These are phyloP conservation scores for Prosopis cineraria DNA, from an alignment of 306 rosid genomes.

Conservation along the genomic window DNA sequence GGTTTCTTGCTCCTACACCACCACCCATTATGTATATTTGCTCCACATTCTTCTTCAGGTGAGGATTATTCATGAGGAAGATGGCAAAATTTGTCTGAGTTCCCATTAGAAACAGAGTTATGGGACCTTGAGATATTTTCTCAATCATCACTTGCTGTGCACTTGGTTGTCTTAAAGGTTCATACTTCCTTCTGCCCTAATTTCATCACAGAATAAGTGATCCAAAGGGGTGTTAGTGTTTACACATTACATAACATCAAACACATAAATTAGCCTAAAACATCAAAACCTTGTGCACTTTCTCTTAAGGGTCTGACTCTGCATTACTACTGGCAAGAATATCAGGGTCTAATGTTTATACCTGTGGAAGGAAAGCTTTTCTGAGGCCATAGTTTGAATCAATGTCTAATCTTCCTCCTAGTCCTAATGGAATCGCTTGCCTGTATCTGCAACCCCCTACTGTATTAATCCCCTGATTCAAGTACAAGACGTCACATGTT, in stretches of 20 bases:
- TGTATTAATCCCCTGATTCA: constrained; percentile 68
- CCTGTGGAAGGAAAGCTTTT: constrained; percentile 92
- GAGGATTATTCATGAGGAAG: constrained; percentile 84
- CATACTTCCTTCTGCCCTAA: constrained; percentile 74
- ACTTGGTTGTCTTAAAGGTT: constrained; percentile 70
- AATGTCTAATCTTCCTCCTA: constrained; percentile 78
- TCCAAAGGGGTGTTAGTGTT: constrained; percentile 2
- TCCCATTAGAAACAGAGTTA: constrained; percentile 61
- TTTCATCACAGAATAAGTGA: constrained; percentile 34
- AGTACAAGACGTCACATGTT: not conserved
- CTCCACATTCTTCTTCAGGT: constrained; percentile 74
- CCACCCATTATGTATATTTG: constrained; percentile 95
- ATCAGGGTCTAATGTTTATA: too few relatives aligned
- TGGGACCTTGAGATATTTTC: constrained; percentile 77
- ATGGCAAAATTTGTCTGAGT: constrained; percentile 79
- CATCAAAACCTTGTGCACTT: not conserved
- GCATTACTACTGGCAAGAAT: too few relatives aligned
- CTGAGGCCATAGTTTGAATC: constrained; percentile 75
- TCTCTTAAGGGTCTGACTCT: not conserved
- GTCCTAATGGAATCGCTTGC: constrained; percentile 70
- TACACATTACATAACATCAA: not conserved
- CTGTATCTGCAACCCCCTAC: constrained; percentile 82
- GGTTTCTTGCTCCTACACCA: constrained; percentile 80
- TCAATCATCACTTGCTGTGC: constrained; percentile 88
- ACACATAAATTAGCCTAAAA: not conserved